Evolutionary conservation across 2,329 filamentous ascomycete species (phyloP), one percentile per base, ranked within the genome.

Genomic region (Sclerotinia trifoliorum): DNA sequence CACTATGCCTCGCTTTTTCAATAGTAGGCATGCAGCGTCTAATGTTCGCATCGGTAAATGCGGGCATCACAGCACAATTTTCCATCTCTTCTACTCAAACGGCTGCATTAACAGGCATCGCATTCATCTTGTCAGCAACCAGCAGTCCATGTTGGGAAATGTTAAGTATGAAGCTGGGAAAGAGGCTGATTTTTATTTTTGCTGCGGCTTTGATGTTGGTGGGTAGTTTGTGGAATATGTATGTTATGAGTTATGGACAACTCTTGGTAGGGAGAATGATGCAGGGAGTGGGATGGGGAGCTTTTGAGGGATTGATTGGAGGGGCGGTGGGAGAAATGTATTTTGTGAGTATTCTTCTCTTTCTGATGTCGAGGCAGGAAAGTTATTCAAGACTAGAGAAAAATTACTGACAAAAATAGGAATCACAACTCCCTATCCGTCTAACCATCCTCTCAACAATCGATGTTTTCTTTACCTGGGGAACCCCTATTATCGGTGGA

Each of bases 241-340:
- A 79, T 24, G 79, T 82, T 6, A 73, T 75, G 60, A 80, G 76
- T 70, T 83, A 81, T 66, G 78, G 76, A 11, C 79, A 83, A 67
- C 83, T 82, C 73, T 82, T 87, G 80, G 80, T 80, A 0, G 82
- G 84, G 2, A 80, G 86, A 13, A 73, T 85, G 24, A 79, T 88
- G 46, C 84, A 87, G 73, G 85, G 85, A 0, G 67, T 88, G 0
- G 85, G 83, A n/a, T 86, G 86, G 83, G 85, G 85, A 7, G 81
- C 83, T 15, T 85, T 87, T 69, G 86, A 88, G 71, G 82, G 81
- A 6, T 76, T 88, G 51, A 78, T 86, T 42, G 76, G 83, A 44
- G 81, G 80, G 1, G 84, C 83, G 2, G 83, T 88, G 61, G 81
- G 85, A 58, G 86, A 88, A 71, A 83, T 83, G 1, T 88, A 82